Conservation (phyloP, 495 filamentous ascomycete species). For the Emericellopsis terricola region DNA sequence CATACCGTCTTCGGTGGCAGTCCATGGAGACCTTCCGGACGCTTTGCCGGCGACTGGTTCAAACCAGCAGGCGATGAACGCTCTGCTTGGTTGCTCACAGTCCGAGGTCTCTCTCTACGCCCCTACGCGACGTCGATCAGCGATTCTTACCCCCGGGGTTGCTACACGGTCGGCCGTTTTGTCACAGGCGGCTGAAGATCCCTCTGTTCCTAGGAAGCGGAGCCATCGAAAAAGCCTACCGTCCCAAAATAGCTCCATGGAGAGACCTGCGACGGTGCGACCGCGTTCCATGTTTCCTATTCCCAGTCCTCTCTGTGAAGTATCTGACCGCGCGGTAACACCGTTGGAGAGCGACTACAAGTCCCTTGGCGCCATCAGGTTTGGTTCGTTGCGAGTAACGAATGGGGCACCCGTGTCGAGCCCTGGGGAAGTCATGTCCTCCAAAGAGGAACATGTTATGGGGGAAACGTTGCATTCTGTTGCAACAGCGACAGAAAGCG, state of each 20-base stretch:
- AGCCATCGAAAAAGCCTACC: conserved; percentile 19
- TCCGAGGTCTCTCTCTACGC: conserved; percentile 28
- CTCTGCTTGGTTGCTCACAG: not conserved
- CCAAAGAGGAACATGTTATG: no score
- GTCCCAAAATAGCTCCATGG: conserved; percentile 13
- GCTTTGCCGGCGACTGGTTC: no score
- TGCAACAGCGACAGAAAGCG: no score
- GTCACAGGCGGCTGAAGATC: conserved; percentile 6
- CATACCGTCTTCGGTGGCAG: no score
- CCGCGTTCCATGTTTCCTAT: conserved; percentile 15
- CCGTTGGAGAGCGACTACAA: conserved; percentile 29
- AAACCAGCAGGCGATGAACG: conserved; percentile 3
- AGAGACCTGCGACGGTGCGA: conserved; percentile 12
- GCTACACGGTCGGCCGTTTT: conserved; percentile 25
- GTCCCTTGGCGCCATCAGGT: conserved; percentile 39
- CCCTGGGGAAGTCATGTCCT: no score
- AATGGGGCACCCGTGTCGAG: conserved; percentile 36
- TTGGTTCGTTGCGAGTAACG: conserved; percentile 37
- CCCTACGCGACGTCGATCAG: conserved; percentile 25
- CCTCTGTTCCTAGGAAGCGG: conserved; percentile 5
- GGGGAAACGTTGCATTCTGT: no score
- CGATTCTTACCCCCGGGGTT: conserved; percentile 27
- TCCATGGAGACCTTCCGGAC: no score
- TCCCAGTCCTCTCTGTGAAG: no score
- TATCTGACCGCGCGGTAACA: conserved; percentile 22